Evolutionary conservation across 2,329 filamentous ascomycete genomes (phyloP), one percentile per base, ranked within the genome.

Genomic region (Hypomyces perniciosus): DNA sequence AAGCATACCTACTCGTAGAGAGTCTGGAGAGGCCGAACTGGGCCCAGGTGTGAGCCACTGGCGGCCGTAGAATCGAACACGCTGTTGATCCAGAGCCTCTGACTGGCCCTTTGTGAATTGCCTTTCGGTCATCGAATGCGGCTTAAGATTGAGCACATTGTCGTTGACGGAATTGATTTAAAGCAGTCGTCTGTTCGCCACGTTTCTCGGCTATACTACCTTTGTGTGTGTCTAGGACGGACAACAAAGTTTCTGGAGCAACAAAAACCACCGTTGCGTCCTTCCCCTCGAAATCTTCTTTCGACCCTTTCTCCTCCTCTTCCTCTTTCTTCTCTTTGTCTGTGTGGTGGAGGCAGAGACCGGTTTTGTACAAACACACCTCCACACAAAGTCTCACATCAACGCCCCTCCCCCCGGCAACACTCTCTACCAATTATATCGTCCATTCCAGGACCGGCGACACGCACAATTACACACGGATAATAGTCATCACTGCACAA

Each of bases 1-100:
- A 20, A 20, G 20, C 20, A 40, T 30, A 31, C 8, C 44, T 42
- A 46, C 48, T 41, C 44, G 43, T 30, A 41, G 41, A 33, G 42
- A 41, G 48, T 40, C 45, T 50, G 48, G 48, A 50, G 48, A 34
- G 40, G 48, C 49, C 46, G 44, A 45, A 33, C 29, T 41, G 31
- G 41, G 28, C 33, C 50, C 40, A 35, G 39, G 9, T 39, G 46
- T 35, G 35, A 37, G 35, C 46, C 50, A 50, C 53, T 57, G 41
- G 48, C 47, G 43, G 56, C 48, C 53, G 48, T 27, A 48, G 45
- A 40, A 37, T 55, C 44, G 50, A 47, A 51, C 57, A 59, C 58
- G 54, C 54, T 53, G 47, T 28, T 26, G 47, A 29, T 20, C 43
- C 33, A 26, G 30, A 20, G 7, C 7, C 27, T 56, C 46, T 60